phyloP scores from a whole-genome alignment of 257 asterid species.

The Thymus quinquecostatus region DNA sequence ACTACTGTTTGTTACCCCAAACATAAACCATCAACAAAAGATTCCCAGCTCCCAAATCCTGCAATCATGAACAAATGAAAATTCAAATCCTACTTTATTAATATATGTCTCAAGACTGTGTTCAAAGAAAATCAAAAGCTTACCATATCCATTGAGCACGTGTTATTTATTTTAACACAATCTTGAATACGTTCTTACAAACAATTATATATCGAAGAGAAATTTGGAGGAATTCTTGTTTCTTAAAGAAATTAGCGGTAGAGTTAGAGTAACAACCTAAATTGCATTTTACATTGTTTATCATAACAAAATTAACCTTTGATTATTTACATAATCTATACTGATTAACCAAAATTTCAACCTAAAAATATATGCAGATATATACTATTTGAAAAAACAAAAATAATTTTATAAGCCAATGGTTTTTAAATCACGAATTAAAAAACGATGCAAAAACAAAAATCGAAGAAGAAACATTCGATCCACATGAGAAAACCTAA shows the following conservation, averaged over 20 bases:
- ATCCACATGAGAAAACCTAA: background rate
- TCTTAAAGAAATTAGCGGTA: too few species aligned
- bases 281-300: too few species aligned
- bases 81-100: background rate
- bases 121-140: too few species aligned
- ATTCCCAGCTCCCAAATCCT: conserved; percentile 34
- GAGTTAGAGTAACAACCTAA: too few species aligned
- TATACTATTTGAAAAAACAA: background rate
- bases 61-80: background rate
- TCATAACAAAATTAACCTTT: too few species aligned
- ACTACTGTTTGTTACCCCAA: conserved; percentile 55
- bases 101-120: background rate
- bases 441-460: background rate
- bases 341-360: background rate
- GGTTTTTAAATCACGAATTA: background rate
- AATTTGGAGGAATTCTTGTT: too few species aligned
- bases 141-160: too few species aligned
- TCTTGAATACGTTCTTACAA: too few species aligned
- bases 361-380: too few species aligned
- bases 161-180: too few species aligned
- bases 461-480: background rate
- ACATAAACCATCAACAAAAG: conserved; percentile 23
- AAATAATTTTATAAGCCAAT: background rate
- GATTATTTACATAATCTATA: too few species aligned
- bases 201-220: too few species aligned